Evolutionary conservation across 2,329 filamentous ascomycete genomes (phyloP), one percentile per base, ranked within the genome.

Genomic region (Talaromyces albobiverticillius): DNA sequence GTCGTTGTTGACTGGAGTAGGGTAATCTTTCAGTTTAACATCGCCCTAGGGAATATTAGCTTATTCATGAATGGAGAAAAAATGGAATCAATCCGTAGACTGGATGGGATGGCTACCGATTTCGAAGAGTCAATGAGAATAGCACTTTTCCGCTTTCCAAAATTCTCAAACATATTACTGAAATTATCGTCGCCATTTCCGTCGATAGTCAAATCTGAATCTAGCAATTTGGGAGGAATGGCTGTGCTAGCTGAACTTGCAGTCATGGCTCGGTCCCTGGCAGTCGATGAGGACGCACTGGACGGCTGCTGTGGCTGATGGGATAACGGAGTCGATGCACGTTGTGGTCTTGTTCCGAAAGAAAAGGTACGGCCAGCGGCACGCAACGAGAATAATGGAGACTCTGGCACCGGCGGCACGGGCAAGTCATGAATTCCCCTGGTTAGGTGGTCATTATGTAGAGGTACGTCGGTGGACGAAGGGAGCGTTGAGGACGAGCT

Each of bases 401-500:
- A 66, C 51, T 70, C 70, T 1, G 72, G 65, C 14, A 75, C 63
- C 11, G 73, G 71, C 22, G 74, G 73, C 40, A 71, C 63, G 40
- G 76, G 68, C 40, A 75, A 68, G 57, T 72, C 72, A 51, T 75
- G 70, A 20, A 70, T 62, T 55, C 66, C 71, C 66, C 66, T 70
- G 40, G 65, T 66, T 54, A 67, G 67, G 66, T 40, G 36, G 8
- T 61, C 66, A 64, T 54, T 64, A 71, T 75, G 70, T 42, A 70
- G 62, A 10, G 67, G 67, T 7, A 70, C 63, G 58, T 82, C 80
- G 11, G 79, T 71, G n/a, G 79, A 82, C 18, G 79, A 82, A 34
- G 80, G 80, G 36, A 80, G 69, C 7, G 79, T 82, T 7, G 80
- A 82, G 6, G 80, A 78, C 26, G 78, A 81, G 65, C 79, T 82